Percentiles rank a stretch among this genome's conserved stretches.
phyloP scores from a whole-genome alignment of 169 alveolate species.

The Cryptosporidium ubiquitum region DNA sequence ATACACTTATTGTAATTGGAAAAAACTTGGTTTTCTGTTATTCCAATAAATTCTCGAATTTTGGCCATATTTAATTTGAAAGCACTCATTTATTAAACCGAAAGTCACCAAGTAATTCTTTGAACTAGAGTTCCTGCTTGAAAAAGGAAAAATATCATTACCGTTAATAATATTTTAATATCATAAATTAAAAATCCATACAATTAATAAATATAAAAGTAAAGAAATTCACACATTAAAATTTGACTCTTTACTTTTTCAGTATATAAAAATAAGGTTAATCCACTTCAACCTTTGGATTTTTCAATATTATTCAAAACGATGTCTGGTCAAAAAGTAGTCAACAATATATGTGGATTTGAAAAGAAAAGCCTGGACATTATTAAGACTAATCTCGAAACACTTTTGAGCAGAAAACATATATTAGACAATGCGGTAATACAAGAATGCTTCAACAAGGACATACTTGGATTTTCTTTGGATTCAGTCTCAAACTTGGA shows the following conservation, averaged over 20 bases:
- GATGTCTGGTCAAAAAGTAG: background rate
- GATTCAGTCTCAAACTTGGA: background rate
- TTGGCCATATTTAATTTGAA: no score
- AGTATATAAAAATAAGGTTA: background rate
- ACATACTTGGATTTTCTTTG: constrained; percentile 29
- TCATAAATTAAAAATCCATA: background rate
- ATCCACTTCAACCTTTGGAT: background rate
- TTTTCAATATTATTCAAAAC: background rate
- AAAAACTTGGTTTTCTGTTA: no score
- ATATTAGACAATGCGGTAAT: constrained; percentile 19
- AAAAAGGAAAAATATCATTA: no score
- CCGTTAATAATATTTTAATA: no score
- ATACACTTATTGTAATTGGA: no score
- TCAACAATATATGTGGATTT: background rate
- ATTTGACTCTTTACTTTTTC: background rate
- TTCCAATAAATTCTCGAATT: no score
- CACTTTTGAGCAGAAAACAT: constrained; percentile 18
- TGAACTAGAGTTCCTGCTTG: background rate
- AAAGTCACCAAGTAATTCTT: background rate
- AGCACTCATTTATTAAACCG: no score
- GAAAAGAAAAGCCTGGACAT: background rate
- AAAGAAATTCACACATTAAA: background rate
- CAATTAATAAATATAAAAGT: no score
- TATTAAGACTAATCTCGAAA: constrained; percentile 19
- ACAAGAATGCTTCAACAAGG: constrained; percentile 7